These are phyloP conservation scores for Lactarius deliciosus DNA, from an alignment of 768 basidiomycete genomes.

Conservation along the genomic window DNA sequence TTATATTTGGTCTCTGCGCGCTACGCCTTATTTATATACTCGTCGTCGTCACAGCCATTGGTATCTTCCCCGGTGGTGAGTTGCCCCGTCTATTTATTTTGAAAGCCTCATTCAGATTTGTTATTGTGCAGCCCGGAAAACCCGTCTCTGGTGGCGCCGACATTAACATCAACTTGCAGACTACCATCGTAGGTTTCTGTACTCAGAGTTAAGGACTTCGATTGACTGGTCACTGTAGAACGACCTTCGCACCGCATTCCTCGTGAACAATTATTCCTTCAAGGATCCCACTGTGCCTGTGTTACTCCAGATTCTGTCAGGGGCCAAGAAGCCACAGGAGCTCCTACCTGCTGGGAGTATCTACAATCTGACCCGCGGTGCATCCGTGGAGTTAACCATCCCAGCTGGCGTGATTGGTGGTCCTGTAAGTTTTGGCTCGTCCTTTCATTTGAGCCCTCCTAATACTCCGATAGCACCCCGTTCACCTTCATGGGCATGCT, in stretches of 20 bases:
- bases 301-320: conserved; percentile 23
- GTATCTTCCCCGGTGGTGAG: neutral
- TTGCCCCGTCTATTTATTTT: neutral
- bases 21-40: neutral
- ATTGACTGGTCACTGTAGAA: neutral
- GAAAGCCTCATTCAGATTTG: neutral
- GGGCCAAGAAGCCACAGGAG: conserved; percentile 1
- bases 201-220: too few relatives aligned
- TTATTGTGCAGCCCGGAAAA: conserved; percentile 9
- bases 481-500: conserved; percentile 24
- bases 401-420: conserved; percentile 17
- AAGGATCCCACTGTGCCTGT: conserved; percentile 18
- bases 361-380: conserved; percentile 3
- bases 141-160: conserved; percentile 14
- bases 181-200: neutral
- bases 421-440: conserved; percentile 8
- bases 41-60: conserved; percentile 1
- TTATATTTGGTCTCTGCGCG: neutral
- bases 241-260: neutral
- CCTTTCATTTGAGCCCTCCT: neutral
- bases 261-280: conserved; percentile 4
- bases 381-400: conserved; percentile 16
- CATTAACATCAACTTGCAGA: conserved; percentile 14
- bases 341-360: conserved; percentile 20
- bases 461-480: conserved; percentile 15